These are phyloP conservation scores for Podaxis sp. DNA, from an alignment of 768 basidiomycete species.

Conservation along the genomic window DNA sequence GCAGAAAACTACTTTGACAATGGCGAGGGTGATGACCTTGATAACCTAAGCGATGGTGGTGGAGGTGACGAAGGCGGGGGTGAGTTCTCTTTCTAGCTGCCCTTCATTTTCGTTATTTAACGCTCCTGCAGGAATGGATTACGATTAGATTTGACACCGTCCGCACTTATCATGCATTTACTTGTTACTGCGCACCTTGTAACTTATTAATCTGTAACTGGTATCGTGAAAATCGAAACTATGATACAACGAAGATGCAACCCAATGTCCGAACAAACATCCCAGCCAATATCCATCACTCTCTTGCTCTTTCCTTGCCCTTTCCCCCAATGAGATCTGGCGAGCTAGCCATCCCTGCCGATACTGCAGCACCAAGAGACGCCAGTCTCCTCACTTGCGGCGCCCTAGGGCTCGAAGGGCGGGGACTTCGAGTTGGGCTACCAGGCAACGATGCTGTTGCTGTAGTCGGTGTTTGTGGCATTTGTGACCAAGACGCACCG, in stretches of 20 bases:
- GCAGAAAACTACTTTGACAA: constrained; percentile 92
- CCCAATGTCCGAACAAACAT: neutral
- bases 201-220: neutral
- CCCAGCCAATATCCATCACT: neutral
- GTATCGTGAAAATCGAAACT: neutral
- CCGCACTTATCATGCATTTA: neutral
- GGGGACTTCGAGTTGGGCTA: constrained; percentile 26
- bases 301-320: constrained; percentile 29
- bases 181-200: neutral
- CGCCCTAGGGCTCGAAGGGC: constrained; percentile 19
- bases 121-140: constrained; percentile 13
- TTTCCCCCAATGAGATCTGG: constrained; percentile 32
- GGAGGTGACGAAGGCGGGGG: constrained; percentile 68
- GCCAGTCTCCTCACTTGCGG: constrained; percentile 28
- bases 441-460: constrained; percentile 34
- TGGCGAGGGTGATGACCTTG: constrained; percentile 79
- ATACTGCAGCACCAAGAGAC: constrained; percentile 25
- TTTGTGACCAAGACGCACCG: constrained; percentile 17
- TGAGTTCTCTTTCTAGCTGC: neutral
- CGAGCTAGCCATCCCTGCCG: constrained; percentile 30
- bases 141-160: constrained; percentile 8
- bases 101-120: neutral
- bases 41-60: constrained; percentile 72
- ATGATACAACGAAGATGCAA: neutral
- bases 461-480: constrained; percentile 22